Base-by-base conservation (phyloP, 2,329 filamentous ascomycete genomes). In the Curvularia sp. region DNA sequence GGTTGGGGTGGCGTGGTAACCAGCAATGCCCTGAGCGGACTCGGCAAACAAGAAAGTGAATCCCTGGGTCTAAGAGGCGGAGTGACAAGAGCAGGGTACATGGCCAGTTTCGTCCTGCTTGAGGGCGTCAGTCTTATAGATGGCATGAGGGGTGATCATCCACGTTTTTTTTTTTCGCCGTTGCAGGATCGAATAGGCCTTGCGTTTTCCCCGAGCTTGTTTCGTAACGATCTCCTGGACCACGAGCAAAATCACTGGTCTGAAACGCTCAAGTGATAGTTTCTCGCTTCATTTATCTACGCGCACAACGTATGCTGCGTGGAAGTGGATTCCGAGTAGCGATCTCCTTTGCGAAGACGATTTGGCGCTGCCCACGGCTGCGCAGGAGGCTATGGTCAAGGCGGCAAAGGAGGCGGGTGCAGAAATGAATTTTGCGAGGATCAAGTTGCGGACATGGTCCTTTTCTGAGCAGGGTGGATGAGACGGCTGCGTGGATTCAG, bases 1-100 rank as follows among this genome's bases (percentile, higher is more conserved):
- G 81, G 78, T 2, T 82, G 80, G 68, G 76, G 77, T n/a, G 80
- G 80, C 13, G 67, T 80, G 1, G 69, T 80, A 1, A 76, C 73
- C 7, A 70, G 72, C 5, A 73, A 78, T 56, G 75, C 74, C 4
- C 61, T 75, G 0, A 70, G 72, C 12, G 78, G 77, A 0, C 60
- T 79, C 6, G 64, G 70, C 5, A 75, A 78, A 48, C 59, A 63
- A 32, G 72, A 78, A 43, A 66, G 79, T 23, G 62, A 70, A 45
- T 59, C 63, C 18, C 55, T 66, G 13, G 78, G 78, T 0, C 72
- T 77, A 57, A 74, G 71, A 50, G 80, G 80, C 1, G 78, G 78
- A 0, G 63, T 81, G 2, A 60, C 75, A 3, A 70, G 66, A 55
- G 58, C 71, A 18, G 75, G 65, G 2, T 81, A 78, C 55, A 70